Conservation (phyloP, 1,139 yeast genomes). For the Debaryomyces subglobosus region DNA sequence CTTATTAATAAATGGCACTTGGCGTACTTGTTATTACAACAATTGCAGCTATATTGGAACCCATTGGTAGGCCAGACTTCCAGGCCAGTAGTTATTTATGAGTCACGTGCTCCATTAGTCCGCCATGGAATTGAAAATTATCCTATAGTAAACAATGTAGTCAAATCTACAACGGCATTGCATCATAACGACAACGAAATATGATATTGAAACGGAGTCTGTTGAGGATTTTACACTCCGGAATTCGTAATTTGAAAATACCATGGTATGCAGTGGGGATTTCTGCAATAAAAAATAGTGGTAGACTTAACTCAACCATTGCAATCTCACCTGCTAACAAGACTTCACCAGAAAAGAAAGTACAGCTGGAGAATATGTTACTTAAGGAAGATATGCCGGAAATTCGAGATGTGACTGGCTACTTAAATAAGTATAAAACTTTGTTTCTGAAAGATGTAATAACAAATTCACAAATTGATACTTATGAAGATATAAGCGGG, state of each 20-base stretch:
- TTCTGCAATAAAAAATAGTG: background rate
- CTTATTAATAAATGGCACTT: too few species aligned
- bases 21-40: background rate
- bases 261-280: background rate
- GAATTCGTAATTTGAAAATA: background rate
- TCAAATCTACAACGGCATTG: background rate
- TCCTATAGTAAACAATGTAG: background rate
- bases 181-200: background rate
- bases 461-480: conserved; percentile 17
- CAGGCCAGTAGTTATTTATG: background rate
- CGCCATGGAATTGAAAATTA: background rate
- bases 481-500: conserved; percentile 12
- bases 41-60: background rate
- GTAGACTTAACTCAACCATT: background rate
- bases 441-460: conserved; percentile 32
- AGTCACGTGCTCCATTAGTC: background rate
- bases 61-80: background rate
- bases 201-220: background rate
- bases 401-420: background rate
- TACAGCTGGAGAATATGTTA: too few species aligned
- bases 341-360: background rate
- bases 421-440: conserved; percentile 19
- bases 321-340: conserved; percentile 1
- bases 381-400: background rate
- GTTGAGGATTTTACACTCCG: background rate